Base-by-base conservation (phyloP, 495 filamentous ascomycete species). In the Penicillium subrubescens region DNA sequence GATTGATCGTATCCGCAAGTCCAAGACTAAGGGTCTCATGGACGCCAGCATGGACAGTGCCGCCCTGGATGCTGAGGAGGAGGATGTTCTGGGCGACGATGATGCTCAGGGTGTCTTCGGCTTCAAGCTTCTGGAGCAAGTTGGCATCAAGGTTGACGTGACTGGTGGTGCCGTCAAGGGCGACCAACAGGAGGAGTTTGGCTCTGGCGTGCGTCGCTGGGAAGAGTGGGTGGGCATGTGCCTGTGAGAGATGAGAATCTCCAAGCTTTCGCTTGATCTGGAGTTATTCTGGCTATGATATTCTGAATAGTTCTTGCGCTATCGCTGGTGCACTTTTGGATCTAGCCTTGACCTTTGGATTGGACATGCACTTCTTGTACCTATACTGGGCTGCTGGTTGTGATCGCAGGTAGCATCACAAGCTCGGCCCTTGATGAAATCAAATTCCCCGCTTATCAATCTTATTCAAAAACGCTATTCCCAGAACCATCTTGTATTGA, bases 201-300 rank as follows among this genome's bases (percentile, higher is more conserved):
- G 85, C 21, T 83, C 87, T 17, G 86, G 88, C 19, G 88, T 92
- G 6, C 84, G 88, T 58, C 88, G 84, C 71, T 97, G 93, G 93
- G 94, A 93, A 84, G 85, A 86, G 62, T 99, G 96, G 96, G 87
- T 98, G 67, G 89, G 84, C 14, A 77, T 78, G 65, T 83, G 83
- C 60, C 67, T 89, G 61, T 89, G 69, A 83, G 33, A 10, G 17
- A n/a, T 19, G 21, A 12, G 23, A 3, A 50, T 21, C 2, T 17
- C 5, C 14, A 41, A 41, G 7, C 15, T 56, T 3, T 37, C 5
- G 53, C 29, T 59, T 23, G 29, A 41, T 15, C 15, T 43, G 11
- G 17, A 31, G 44, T 10, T 33, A 27, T 17, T 8, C 27, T 37
- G 12, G 17, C 10, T 19, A 19, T 35, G 3, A n/a, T 54, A 15